Percentiles rank a stretch among this genome's conserved stretches.
These are phyloP conservation scores for Fraxinus xanthoxyloides DNA, from an alignment of 305 asterid genomes.

Conservation along the genomic window DNA sequence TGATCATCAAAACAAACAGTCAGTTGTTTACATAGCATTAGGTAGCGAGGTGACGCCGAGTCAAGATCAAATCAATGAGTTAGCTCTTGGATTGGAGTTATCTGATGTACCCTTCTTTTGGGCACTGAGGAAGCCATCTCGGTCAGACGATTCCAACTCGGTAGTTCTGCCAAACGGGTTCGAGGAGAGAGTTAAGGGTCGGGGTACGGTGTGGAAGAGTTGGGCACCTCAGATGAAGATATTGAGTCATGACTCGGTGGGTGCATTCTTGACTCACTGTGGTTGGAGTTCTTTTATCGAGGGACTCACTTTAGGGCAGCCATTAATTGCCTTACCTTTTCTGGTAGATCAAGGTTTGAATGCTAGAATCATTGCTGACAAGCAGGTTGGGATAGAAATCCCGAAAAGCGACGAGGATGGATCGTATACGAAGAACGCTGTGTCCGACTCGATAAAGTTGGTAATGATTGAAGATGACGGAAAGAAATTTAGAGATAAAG, in stretches of 20 bases:
- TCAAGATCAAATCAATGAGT: conserved; percentile 23
- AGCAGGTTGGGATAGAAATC: background rate
- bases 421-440: background rate
- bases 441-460: conserved; percentile 1
- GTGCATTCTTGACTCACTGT: conserved; percentile 35
- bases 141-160: background rate
- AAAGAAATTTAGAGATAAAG: background rate
- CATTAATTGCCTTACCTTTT: background rate
- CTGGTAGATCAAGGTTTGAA: conserved; percentile 1
- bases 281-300: conserved; percentile 32
- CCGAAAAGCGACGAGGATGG: background rate
- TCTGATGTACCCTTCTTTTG: conserved; percentile 25
- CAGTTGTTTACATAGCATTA: conserved; percentile 44
- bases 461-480: background rate
- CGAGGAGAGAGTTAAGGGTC: conserved; percentile 23
- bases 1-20: conserved; percentile 22
- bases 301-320: background rate
- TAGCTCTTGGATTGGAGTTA: conserved; percentile 32
- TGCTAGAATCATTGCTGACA: background rate
- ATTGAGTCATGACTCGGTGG: conserved; percentile 31
- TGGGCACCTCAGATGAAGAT: conserved; percentile 33
- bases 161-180: conserved; percentile 20
- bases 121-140: conserved; percentile 21
- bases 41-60: conserved; percentile 44
- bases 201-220: conserved; percentile 24